Conservation (phyloP, 495 filamentous ascomycete species). For the Penicillium turbatum region DNA sequence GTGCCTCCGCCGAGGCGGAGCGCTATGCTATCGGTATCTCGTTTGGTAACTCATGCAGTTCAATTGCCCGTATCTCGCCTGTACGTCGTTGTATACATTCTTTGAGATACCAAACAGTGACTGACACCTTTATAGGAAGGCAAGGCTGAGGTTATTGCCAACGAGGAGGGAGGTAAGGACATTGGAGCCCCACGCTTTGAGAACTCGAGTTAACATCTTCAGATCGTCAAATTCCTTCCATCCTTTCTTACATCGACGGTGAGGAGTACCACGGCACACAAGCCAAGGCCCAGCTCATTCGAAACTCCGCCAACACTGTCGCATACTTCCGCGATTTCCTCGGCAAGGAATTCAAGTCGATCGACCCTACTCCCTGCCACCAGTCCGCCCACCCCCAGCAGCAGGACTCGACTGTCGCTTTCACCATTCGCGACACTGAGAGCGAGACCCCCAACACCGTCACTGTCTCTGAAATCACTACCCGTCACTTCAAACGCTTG, state of each 20-base stretch:
- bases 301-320: constrained; percentile 88
- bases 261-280: constrained; percentile 97
- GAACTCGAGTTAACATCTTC: constrained; percentile 13
- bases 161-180: constrained; percentile 89
- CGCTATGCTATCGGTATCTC: constrained; percentile 87
- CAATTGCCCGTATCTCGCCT: constrained; percentile 77
- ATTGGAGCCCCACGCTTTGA: constrained; percentile 4
- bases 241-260: constrained; percentile 88
- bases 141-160: constrained; percentile 95
- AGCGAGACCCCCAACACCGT: constrained; percentile 65
- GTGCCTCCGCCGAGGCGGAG: constrained; percentile 46
- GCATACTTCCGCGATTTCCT: constrained; percentile 95
- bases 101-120: constrained; percentile 2
- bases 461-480: constrained; percentile 78
- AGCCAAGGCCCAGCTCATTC: constrained; percentile 86
- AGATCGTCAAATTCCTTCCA: constrained; percentile 96
- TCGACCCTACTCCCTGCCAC: constrained; percentile 94
- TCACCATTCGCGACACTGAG: constrained; percentile 74
- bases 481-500: constrained; percentile 79
- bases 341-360: constrained; percentile 90
- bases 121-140: constrained; percentile 57
- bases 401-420: constrained; percentile 66
- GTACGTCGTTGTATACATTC: constrained; percentile 38
- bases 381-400: constrained; percentile 87
- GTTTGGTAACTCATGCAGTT: constrained; percentile 97